phyloP scores from a whole-genome alignment of 2,329 filamentous ascomycete species.

The Harringtonia aguacate region DNA sequence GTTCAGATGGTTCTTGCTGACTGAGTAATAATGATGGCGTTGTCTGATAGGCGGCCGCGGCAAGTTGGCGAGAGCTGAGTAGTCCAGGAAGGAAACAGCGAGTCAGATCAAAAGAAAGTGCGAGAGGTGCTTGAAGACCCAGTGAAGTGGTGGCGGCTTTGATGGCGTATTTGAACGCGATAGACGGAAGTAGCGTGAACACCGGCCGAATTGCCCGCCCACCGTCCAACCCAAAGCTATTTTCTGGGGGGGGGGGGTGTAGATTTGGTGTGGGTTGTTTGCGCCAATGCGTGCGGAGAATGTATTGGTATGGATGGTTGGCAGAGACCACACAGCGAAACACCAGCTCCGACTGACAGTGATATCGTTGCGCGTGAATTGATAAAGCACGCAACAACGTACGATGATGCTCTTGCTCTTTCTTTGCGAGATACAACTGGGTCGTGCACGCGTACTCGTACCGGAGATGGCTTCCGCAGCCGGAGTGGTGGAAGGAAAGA shows the following conservation, averaged over 20 bases:
- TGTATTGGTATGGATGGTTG: slow-evolving; percentile 8
- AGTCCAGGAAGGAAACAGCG: neutral
- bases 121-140: neutral
- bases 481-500: neutral
- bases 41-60: neutral
- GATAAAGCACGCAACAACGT: neutral
- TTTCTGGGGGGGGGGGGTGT: slow-evolving; percentile 2
- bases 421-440: no score
- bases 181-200: slow-evolving; percentile 18
- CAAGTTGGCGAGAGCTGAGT: neutral
- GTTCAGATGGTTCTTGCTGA: neutral
- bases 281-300: slow-evolving; percentile 10
- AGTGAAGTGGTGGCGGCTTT: slow-evolving; percentile 18
- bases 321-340: neutral
- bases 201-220: slow-evolving; percentile 10
- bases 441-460: neutral
- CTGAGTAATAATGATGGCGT: slow-evolving; percentile 1
- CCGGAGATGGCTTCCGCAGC: no score
- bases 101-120: neutral
- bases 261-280: slow-evolving; percentile 5
- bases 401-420: neutral
- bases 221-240: neutral
- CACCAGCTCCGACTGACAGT: slow-evolving; percentile 3
- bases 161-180: slow-evolving; percentile 26
- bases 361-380: neutral